Conservation (phyloP, 768 basidiomycete species). For the Suillus bovinus region DNA sequence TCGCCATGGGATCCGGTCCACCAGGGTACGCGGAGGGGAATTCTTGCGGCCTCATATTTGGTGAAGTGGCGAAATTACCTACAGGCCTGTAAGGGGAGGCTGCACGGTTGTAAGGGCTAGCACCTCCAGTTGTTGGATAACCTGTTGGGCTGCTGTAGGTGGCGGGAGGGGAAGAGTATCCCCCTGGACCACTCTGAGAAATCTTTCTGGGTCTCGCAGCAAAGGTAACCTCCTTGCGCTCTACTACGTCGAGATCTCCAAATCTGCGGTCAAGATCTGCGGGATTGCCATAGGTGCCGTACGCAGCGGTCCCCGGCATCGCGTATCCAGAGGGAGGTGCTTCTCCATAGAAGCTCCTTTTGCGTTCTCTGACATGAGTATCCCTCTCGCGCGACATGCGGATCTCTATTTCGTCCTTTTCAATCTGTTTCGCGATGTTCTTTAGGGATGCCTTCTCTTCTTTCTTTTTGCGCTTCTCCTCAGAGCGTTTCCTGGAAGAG, state of each 20-base stretch:
- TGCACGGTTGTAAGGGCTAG: slow-evolving; percentile 33
- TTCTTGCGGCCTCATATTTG: slow-evolving; percentile 50
- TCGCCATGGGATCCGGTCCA: slow-evolving; percentile 33
- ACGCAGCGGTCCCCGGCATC: slow-evolving; percentile 20
- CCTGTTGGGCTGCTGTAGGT: slow-evolving; percentile 24
- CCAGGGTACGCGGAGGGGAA: slow-evolving; percentile 42
- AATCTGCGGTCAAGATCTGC: slow-evolving; percentile 43
- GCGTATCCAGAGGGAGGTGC: slow-evolving; percentile 29
- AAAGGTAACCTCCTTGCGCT: slow-evolving; percentile 32
- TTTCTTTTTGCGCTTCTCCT: slow-evolving; percentile 53
- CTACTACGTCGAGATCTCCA: slow-evolving; percentile 32
- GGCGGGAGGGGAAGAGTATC: slow-evolving; percentile 32
- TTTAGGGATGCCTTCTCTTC: slow-evolving; percentile 46
- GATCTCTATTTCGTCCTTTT: slow-evolving; percentile 52
- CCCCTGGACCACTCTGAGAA: slow-evolving; percentile 38
- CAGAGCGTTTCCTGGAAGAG: slow-evolving; percentile 44
- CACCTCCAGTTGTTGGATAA: slow-evolving; percentile 29
- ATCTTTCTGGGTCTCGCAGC: slow-evolving; percentile 45
- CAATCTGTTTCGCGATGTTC: slow-evolving; percentile 39
- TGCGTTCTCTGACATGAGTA: slow-evolving; percentile 47
- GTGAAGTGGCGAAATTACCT: slow-evolving; percentile 41
- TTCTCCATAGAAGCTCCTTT: slow-evolving; percentile 53
- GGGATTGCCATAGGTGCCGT: slow-evolving; percentile 22
- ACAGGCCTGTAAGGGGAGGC: slow-evolving; percentile 34
- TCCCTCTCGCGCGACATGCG: slow-evolving; percentile 60